A percentile compares a stretch with the other conserved stretches of the same genome.
Conservation (phyloP, 129 eudicot species). For the Helianthus annuus region DNA sequence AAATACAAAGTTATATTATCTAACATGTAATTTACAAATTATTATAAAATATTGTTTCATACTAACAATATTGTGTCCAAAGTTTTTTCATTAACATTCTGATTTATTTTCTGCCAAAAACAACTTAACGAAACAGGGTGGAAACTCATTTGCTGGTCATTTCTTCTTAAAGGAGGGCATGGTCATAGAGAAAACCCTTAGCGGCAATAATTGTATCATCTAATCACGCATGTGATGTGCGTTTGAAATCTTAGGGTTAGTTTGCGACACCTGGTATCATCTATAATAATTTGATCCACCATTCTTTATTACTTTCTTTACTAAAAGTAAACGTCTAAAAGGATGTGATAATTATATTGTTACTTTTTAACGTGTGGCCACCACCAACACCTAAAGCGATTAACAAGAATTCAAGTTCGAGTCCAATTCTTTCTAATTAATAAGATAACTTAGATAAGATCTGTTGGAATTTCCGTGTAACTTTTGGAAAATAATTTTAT, state of each 20-base stretch:
- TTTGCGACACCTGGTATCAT: background rate
- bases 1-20: no score
- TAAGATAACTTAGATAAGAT: no score
- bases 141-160: background rate
- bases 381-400: constrained; percentile 8
- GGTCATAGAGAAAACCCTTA: background rate
- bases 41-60: no score
- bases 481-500: no score
- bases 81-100: no score
- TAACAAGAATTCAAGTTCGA: constrained; percentile 1
- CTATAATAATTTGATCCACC: background rate
- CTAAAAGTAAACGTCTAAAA: constrained; percentile 14
- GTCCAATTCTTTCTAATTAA: background rate
- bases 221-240: background rate
- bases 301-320: background rate
- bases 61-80: no score
- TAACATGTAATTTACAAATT: no score
- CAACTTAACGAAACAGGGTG: background rate
- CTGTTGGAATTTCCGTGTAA: no score
- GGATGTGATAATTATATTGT: background rate
- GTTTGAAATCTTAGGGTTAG: background rate
- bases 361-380: constrained; percentile 21
- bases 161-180: background rate
- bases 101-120: background rate
- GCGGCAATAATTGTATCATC: background rate